phyloP scores from a whole-genome alignment of 2,329 filamentous ascomycete species.

The Sclerotinia nivalis region DNA sequence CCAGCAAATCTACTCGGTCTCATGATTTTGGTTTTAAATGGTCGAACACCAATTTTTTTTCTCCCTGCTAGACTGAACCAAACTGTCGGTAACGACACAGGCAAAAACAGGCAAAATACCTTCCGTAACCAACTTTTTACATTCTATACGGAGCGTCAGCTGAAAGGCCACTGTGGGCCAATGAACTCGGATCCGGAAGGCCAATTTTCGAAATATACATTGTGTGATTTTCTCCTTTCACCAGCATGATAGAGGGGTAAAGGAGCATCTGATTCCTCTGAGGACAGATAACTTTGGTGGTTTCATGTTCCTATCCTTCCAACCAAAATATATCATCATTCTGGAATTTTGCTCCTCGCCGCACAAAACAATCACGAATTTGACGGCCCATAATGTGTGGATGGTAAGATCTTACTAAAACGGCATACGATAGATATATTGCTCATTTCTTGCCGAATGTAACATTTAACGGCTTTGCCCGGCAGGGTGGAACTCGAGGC shows the following conservation, averaged over 20 bases:
- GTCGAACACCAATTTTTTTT: neutral
- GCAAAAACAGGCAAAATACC: neutral
- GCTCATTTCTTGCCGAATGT: constrained; percentile 2
- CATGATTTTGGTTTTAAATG: constrained; percentile 3
- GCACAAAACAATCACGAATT: neutral
- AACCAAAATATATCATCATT: neutral
- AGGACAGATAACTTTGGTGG: neutral
- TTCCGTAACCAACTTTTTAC: neutral
- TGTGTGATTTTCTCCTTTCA: neutral
- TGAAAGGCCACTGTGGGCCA: constrained; percentile 1
- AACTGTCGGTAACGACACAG: constrained; percentile 14
- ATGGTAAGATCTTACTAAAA: neutral
- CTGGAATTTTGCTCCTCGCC: neutral
- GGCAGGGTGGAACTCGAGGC: constrained; percentile 5
- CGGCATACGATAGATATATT: neutral
- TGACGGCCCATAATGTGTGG: neutral
- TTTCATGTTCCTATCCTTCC: neutral
- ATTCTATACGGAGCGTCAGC: constrained; percentile 2
- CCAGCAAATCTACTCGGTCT: constrained; percentile 11
- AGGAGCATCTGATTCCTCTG: neutral
- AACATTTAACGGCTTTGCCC: constrained; percentile 5
- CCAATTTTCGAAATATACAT: neutral
- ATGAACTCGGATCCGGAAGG: constrained; percentile 7
- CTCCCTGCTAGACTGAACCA: constrained; percentile 19
- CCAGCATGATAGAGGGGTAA: constrained; percentile 1